Evolutionary conservation across 176 grass and related monocot species (phyloP).

Genomic region (Oryza meyeriana): DNA sequence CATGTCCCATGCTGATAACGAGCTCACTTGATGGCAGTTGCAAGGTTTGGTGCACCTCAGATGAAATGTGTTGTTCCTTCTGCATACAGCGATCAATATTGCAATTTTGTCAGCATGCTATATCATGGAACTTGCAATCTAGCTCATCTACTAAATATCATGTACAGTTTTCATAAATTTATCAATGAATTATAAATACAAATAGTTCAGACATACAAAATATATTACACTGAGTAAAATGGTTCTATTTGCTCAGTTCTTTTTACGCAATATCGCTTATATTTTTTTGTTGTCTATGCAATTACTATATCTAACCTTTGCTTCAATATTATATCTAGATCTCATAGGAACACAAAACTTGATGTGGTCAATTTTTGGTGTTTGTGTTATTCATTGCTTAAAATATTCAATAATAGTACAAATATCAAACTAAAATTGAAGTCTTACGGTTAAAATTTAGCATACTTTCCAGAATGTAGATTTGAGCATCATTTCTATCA

Average conservation of each 20-base stretch:
- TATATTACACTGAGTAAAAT: not conserved
- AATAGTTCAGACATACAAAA: not conserved
- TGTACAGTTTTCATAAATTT: not conserved
- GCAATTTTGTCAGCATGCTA: not conserved
- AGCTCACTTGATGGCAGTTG: slow-evolving; percentile 42
- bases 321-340: not conserved
- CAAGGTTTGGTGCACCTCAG: slow-evolving; percentile 28
- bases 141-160: not conserved
- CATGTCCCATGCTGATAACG: slow-evolving; percentile 16
- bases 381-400: not conserved
- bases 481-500: not conserved
- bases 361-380: not conserved
- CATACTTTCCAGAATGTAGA: not conserved
- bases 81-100: not conserved
- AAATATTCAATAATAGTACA: not conserved
- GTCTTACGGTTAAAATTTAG: not conserved
- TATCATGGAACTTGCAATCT: not conserved
- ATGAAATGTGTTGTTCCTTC: not conserved
- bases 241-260: not conserved
- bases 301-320: not conserved
- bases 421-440: not conserved
- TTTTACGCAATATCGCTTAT: not conserved
- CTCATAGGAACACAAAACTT: not conserved
- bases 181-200: not conserved
- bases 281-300: not conserved